Evolutionary conservation across 179 eudicot species (phyloP).

Genomic region (Carnegiea gigantea): DNA sequence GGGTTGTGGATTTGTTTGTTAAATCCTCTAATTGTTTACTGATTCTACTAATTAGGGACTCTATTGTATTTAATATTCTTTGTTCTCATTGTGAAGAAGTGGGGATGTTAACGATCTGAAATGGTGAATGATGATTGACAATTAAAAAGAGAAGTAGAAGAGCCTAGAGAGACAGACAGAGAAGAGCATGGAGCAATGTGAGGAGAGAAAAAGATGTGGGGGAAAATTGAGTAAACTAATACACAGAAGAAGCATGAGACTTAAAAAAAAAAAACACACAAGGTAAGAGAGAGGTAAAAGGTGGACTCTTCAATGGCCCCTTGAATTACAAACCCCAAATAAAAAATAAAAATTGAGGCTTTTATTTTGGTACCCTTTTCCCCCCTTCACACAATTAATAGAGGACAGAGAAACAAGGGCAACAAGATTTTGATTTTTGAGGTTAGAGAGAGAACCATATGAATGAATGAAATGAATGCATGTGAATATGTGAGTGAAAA

Average conservation of each 20-base stretch:
- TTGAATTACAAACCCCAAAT: not conserved
- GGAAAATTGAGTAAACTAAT: slow-evolving; percentile 26
- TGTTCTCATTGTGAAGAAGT: not conserved
- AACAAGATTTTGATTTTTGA: not conserved
- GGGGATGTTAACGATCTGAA: not conserved
- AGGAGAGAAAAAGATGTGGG: slow-evolving; percentile 24
- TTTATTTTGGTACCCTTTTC: not conserved
- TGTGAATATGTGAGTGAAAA: not conserved
- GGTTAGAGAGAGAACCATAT: not conserved
- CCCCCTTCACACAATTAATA: not conserved
- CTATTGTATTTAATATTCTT: no score
- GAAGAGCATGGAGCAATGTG: slow-evolving; percentile 32
- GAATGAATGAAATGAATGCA: not conserved
- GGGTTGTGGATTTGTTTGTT: no score
- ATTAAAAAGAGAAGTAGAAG: not conserved
- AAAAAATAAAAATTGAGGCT: not conserved
- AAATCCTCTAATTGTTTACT: no score
- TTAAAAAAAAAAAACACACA: no score
- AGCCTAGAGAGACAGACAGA: slow-evolving; percentile 1
- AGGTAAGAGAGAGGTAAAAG: slow-evolving; percentile 14
- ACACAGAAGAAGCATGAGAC: slow-evolving; percentile 58
- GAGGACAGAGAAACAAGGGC: not conserved
- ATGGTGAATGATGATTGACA: not conserved
- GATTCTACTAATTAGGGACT: no score
- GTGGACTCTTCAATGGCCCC: slow-evolving; percentile 52